Conservation (phyloP, 352 stramenopile genomes). For the Phytophthora citrophthora region DNA sequence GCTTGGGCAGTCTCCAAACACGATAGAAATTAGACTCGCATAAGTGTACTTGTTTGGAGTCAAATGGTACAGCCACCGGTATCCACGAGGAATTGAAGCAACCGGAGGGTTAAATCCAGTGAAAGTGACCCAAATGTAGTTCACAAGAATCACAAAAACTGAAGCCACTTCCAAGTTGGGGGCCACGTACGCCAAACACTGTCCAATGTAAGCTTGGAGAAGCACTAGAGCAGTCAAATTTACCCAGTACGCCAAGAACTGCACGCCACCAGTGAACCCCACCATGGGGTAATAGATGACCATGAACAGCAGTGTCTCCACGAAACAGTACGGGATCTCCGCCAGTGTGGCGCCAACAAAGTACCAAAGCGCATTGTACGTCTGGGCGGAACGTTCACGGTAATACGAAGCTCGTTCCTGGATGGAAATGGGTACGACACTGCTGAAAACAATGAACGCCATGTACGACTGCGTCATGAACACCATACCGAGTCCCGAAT, state of each 20-base stretch:
- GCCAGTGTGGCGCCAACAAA: slow-evolving; percentile 20
- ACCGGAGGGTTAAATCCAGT: slow-evolving; percentile 20
- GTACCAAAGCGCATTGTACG: slow-evolving; percentile 31
- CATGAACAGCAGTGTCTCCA: slow-evolving; percentile 21
- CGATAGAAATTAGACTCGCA: slow-evolving; percentile 11
- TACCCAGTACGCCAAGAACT: slow-evolving; percentile 67
- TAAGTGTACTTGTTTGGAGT: slow-evolving; percentile 19
- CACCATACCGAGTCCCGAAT: slow-evolving; percentile 68
- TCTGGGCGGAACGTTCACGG: slow-evolving; percentile 24
- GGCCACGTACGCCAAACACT: slow-evolving; percentile 33
- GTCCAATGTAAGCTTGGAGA: slow-evolving; percentile 30
- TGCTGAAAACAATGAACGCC: slow-evolving; percentile 30
- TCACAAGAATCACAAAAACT: slow-evolving; percentile 16
- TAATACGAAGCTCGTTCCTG: slow-evolving; percentile 25
- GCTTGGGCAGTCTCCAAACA: slow-evolving; percentile 15
- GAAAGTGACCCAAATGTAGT: slow-evolving; percentile 12
- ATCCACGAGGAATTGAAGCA: slow-evolving; percentile 1
- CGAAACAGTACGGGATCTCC: slow-evolving; percentile 29
- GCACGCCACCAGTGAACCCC: slow-evolving; percentile 38
- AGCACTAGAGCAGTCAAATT: slow-evolving; percentile 17
- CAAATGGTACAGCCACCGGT: slow-evolving; percentile 19
- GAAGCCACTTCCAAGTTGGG: slow-evolving; percentile 15
- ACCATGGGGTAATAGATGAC: slow-evolving; percentile 25
- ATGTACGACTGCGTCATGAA: slow-evolving; percentile 82
- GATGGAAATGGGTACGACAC: slow-evolving; percentile 14